Conservation (phyloP, 352 stramenopile species). For the Pythium folliculosum region DNA sequence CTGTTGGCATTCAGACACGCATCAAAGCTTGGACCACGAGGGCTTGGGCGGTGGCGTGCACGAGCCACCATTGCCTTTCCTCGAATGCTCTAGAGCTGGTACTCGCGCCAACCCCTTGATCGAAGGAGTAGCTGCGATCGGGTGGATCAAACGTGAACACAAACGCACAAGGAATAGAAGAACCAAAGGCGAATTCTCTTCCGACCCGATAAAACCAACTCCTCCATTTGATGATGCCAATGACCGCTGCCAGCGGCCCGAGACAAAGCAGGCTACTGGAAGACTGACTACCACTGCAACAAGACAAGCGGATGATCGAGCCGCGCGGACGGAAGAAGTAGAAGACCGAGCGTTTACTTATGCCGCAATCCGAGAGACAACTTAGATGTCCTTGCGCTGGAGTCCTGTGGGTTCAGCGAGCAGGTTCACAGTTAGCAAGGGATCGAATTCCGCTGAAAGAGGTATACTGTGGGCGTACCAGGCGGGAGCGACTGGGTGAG, state of each 20-base stretch:
- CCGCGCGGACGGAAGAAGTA: slow-evolving; percentile 45
- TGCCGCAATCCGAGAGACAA: slow-evolving; percentile 52
- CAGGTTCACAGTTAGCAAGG: neutral
- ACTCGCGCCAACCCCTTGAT: too few species aligned
- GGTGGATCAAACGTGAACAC: neutral
- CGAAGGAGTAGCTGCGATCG: neutral
- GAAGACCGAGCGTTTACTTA: slow-evolving; percentile 85
- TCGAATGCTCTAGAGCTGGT: too few species aligned
- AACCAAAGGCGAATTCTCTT: slow-evolving; percentile 31
- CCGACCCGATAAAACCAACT: slow-evolving; percentile 32
- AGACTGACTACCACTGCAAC: slow-evolving; percentile 22
- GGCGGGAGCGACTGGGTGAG: slow-evolving; percentile 98
- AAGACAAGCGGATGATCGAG: slow-evolving; percentile 25
- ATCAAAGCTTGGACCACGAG: too few species aligned
- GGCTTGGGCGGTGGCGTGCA: too few species aligned
- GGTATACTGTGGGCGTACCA: slow-evolving; percentile 50
- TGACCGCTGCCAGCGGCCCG: slow-evolving; percentile 16
- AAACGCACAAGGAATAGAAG: slow-evolving; percentile 22
- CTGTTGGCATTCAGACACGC: too few species aligned
- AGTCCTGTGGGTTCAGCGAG: slow-evolving; percentile 53
- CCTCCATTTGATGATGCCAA: slow-evolving; percentile 31
- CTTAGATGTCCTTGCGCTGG: slow-evolving; percentile 92
- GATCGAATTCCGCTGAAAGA: too few species aligned
- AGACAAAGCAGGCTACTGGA: slow-evolving; percentile 8
- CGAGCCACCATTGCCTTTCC: too few species aligned